These are phyloP conservation scores for Chalaropsis thielavioides DNA, from an alignment of 2,329 filamentous ascomycete genomes.

Conservation along the genomic window DNA sequence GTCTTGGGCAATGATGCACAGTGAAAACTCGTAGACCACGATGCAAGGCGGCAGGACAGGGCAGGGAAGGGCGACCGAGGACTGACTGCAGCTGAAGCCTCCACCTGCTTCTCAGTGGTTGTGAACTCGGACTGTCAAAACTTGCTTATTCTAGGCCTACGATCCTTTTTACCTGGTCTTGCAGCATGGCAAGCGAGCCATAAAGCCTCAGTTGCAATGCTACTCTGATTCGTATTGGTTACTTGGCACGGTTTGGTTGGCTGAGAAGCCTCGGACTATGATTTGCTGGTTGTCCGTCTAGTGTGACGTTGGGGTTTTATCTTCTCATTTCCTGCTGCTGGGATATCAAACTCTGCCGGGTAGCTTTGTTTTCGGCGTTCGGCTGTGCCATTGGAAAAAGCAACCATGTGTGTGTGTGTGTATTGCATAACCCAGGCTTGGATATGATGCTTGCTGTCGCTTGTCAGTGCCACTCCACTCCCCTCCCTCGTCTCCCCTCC, in stretches of 20 bases:
- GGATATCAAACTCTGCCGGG: background rate
- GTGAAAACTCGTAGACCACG: background rate
- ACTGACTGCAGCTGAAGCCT: background rate
- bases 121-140: background rate
- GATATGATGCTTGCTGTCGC: background rate
- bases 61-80: background rate
- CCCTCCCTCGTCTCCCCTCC: background rate
- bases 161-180: background rate
- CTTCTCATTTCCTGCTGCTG: background rate
- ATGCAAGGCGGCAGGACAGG: background rate
- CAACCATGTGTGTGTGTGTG: background rate
- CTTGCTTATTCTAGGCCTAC: background rate
- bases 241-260: conserved; percentile 2
- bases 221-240: background rate
- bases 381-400: background rate
- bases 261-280: background rate
- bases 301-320: background rate
- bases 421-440: background rate
- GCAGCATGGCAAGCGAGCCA: background rate
- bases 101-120: background rate
- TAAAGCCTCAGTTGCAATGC: conserved; percentile 4
- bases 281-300: background rate
- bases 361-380: background rate
- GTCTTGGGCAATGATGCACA: background rate
- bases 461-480: background rate